Conservation (phyloP, 2,329 filamentous ascomycete genomes). For the Celoporthe dispersa region DNA sequence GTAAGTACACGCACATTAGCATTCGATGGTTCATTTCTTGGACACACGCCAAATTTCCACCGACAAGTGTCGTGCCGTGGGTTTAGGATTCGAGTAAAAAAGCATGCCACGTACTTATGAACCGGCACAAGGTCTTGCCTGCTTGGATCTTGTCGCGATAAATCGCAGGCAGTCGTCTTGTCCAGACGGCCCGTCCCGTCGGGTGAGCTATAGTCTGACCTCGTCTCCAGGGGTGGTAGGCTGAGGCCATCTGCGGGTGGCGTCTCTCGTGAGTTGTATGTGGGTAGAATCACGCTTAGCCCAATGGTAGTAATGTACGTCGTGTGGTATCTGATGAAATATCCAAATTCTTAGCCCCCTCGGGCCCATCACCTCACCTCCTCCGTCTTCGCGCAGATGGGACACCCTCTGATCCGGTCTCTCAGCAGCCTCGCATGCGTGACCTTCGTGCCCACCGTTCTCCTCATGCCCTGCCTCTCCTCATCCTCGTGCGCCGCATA, state of each 20-base stretch:
- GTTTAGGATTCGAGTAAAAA: background rate
- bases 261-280: background rate
- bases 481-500: conserved; percentile 44
- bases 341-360: background rate
- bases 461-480: conserved; percentile 47
- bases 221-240: background rate
- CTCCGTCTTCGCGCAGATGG: conserved; percentile 53
- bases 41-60: too few relatives aligned
- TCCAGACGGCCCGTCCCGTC: background rate
- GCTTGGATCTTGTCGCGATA: background rate
- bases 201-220: background rate
- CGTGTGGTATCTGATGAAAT: conserved; percentile 14
- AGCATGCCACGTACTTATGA: background rate
- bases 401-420: conserved; percentile 71
- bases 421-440: conserved; percentile 80
- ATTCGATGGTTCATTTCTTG: background rate
- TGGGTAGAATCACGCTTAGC: background rate
- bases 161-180: background rate
- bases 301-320: background rate
- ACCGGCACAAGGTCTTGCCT: too few relatives aligned
- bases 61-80: too few relatives aligned
- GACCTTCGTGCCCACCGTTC: conserved; percentile 83
- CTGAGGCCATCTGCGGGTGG: background rate
- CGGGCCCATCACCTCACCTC: conserved; percentile 31
- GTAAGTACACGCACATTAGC: background rate